phyloP scores from a whole-genome alignment of 1,284 basidiomycete genomes.

The Puccinia horiana region DNA sequence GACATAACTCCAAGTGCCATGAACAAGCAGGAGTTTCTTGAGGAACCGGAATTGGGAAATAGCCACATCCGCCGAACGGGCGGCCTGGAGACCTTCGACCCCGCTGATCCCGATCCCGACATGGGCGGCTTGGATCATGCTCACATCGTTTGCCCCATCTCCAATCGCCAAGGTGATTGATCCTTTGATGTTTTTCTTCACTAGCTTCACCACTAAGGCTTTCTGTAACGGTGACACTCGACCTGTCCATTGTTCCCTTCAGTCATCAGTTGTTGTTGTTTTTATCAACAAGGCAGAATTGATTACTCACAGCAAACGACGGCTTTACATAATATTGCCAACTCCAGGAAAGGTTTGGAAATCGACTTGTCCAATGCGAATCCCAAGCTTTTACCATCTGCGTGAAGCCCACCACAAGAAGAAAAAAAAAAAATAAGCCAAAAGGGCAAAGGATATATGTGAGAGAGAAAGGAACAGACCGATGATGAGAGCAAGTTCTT shows the following conservation, averaged over 20 bases:
- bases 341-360: conserved; percentile 82
- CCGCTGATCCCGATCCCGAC: conserved; percentile 98
- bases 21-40: conserved; percentile 91
- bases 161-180: conserved; percentile 87
- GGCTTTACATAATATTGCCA: conserved; percentile 97
- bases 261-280: neutral
- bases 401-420: conserved; percentile 92
- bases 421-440: conserved; percentile 56
- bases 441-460: neutral
- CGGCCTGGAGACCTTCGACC: conserved; percentile 96
- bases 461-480: conserved; percentile 57
- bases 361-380: conserved; percentile 92
- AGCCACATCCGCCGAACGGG: conserved; percentile 91
- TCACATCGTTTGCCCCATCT: conserved; percentile 67
- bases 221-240: conserved; percentile 98
- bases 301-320: conserved; percentile 77
- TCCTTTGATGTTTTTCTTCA: conserved; percentile 91
- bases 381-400: conserved; percentile 87
- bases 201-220: conserved; percentile 94
- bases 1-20: conserved; percentile 97
- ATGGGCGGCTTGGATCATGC: conserved; percentile 68
- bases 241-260: conserved; percentile 47
- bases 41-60: conserved; percentile 98
- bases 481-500: conserved; percentile 92
- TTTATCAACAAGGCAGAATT: neutral